These are phyloP conservation scores for Haemoproteus tartakovskyi DNA, from an alignment of 169 alveolate species.

Conservation along the genomic window DNA sequence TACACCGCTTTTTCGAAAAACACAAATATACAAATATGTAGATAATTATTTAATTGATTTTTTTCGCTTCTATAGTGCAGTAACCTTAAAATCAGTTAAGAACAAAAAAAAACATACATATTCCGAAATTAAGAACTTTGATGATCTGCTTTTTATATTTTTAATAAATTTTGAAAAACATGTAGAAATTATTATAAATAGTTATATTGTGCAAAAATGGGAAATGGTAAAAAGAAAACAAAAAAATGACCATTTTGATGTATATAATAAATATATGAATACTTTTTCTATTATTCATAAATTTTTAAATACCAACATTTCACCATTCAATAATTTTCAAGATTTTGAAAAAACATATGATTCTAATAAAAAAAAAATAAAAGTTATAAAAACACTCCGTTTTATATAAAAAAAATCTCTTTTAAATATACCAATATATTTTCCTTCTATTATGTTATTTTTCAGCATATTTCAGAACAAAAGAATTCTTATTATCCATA, in stretches of 20 bases:
- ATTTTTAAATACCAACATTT: conserved; percentile 17
- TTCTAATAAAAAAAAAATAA: conserved; percentile 11
- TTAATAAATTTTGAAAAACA: conserved; percentile 48
- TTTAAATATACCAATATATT: conserved; percentile 1
- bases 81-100: background rate
- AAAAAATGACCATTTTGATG: conserved; percentile 10
- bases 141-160: conserved; percentile 19
- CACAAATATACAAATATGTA: conserved; percentile 26
- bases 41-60: conserved; percentile 46
- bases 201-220: conserved; percentile 22
- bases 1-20: conserved; percentile 13
- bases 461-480: conserved; percentile 38
- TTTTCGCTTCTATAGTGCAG: conserved; percentile 15
- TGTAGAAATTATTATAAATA: conserved; percentile 54
- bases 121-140: background rate
- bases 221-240: conserved; percentile 2
- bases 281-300: conserved; percentile 53
- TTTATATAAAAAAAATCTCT: conserved; percentile 5
- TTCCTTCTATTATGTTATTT: conserved; percentile 24
- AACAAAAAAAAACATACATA: background rate
- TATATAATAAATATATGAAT: conserved; percentile 12
- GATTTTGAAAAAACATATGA: conserved; percentile 44
- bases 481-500: conserved; percentile 48
- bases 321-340: conserved; percentile 34
- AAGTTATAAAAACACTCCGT: conserved; percentile 29